A percentile compares a stretch with the other conserved stretches of the same genome.
These are phyloP conservation scores for Pythium dissimile DNA, from an alignment of 352 stramenopile species.

Conservation along the genomic window DNA sequence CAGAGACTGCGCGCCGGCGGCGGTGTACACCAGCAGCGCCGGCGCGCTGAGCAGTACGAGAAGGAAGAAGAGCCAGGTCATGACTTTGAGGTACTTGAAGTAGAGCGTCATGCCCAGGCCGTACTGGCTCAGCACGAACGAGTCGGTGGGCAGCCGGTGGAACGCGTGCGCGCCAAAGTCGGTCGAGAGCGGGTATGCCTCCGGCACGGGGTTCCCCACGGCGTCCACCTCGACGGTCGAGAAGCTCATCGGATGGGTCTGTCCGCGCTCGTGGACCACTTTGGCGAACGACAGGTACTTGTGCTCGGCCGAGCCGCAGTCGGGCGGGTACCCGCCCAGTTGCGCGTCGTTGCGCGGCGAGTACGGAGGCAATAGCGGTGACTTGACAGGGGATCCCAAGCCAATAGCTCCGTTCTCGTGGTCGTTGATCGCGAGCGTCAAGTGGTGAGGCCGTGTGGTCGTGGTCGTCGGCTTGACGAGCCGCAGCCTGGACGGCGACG, in stretches of 20 bases:
- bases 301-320: conserved; percentile 67
- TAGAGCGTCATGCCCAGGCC: conserved; percentile 73
- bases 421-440: conserved; percentile 10
- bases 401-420: background rate
- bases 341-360: conserved; percentile 50
- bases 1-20: conserved; percentile 53
- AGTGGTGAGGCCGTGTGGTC: no score
- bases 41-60: conserved; percentile 64
- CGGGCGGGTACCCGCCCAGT: conserved; percentile 63
- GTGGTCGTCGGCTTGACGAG: background rate
- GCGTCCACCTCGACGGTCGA: conserved; percentile 51
- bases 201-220: conserved; percentile 48
- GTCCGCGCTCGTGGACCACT: conserved; percentile 58
- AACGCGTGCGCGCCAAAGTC: conserved; percentile 83
- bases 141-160: conserved; percentile 69
- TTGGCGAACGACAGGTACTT: conserved; percentile 84
- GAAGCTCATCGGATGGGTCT: conserved; percentile 75
- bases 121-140: conserved; percentile 72
- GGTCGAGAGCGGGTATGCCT: conserved; percentile 51
- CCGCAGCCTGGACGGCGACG: background rate
- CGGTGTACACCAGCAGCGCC: conserved; percentile 57
- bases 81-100: conserved; percentile 88
- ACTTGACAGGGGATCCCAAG: no score
- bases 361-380: conserved; percentile 5
- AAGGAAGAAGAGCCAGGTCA: conserved; percentile 80